A percentile compares a stretch with the other conserved stretches of the same genome.
These are phyloP conservation scores for Hirsutella minnesotensis DNA, from an alignment of 2,329 filamentous ascomycete genomes.

Conservation along the genomic window DNA sequence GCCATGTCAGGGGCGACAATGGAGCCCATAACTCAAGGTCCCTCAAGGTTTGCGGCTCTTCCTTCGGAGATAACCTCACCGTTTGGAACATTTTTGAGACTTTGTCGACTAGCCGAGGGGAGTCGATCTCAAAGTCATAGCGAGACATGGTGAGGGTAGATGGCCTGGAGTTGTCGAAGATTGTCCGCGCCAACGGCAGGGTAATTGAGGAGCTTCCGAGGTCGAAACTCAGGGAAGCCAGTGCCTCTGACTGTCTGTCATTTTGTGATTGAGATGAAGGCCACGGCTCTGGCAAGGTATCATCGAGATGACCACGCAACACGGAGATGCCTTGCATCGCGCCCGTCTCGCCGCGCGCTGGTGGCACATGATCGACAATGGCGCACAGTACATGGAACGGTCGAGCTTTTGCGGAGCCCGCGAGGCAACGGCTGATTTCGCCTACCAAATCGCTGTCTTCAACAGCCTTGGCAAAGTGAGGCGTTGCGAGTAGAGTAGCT, in stretches of 20 bases:
- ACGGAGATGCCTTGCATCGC: slow-evolving; percentile 37
- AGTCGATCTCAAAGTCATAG: slow-evolving; percentile 13
- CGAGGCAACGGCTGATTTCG: slow-evolving; percentile 32
- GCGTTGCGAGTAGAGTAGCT: slow-evolving; percentile 38
- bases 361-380: slow-evolving; percentile 42
- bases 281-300: slow-evolving; percentile 36
- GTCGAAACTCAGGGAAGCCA: slow-evolving; percentile 29
- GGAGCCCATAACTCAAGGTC: slow-evolving; percentile 26
- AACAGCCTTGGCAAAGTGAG: slow-evolving; percentile 33
- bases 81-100: slow-evolving; percentile 27
- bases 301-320: slow-evolving; percentile 27
- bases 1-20: slow-evolving; percentile 49
- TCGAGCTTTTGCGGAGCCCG: slow-evolving; percentile 25
- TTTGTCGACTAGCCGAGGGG: slow-evolving; percentile 12
- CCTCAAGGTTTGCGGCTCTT: slow-evolving; percentile 9
- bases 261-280: slow-evolving; percentile 12
- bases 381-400: slow-evolving; percentile 38
- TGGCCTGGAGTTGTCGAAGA: slow-evolving; percentile 57
- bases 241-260: slow-evolving; percentile 18
- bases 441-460: slow-evolving; percentile 30
- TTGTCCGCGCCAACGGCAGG: slow-evolving; percentile 63
- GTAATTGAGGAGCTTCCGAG: slow-evolving; percentile 28
- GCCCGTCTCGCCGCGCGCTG: slow-evolving; percentile 16
- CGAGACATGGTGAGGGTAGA: slow-evolving; percentile 41
- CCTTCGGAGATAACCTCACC: slow-evolving; percentile 14